Evolutionary conservation across 306 rosid genomes (phyloP).

Genomic region (Quercus alba): DNA sequence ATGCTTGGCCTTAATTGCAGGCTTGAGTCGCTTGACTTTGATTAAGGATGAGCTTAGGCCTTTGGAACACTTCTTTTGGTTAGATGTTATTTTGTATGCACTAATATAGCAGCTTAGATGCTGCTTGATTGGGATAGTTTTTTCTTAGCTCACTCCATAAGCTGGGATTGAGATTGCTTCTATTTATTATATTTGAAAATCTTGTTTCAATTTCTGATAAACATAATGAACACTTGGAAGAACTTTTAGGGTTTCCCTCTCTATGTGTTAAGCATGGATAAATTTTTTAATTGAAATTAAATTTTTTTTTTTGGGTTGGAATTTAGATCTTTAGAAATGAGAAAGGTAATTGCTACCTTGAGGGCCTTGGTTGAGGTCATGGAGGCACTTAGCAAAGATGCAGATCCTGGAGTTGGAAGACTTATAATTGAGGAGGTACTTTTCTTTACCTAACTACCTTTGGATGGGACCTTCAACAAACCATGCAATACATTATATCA

Average conservation of each 20-base stretch:
- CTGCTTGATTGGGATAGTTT: not conserved
- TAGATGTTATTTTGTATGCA: not conserved
- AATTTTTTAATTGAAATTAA: not conserved
- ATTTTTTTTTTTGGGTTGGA: constrained; percentile 42
- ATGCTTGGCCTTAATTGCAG: not conserved
- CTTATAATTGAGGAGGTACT: constrained; percentile 84
- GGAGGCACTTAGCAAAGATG: constrained; percentile 82
- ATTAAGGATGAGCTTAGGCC: not conserved
- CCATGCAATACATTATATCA: not conserved
- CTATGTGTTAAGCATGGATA: not conserved
- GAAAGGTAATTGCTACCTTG: constrained; percentile 66
- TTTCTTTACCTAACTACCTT: constrained; percentile 12
- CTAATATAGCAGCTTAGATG: not conserved
- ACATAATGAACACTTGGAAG: not conserved
- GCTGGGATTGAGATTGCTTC: not conserved
- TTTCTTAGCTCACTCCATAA: not conserved
- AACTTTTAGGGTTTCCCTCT: not conserved
- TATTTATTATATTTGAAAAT: not conserved
- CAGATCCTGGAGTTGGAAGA: constrained; percentile 87
- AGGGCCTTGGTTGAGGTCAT: constrained; percentile 92
- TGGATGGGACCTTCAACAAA: constrained; percentile 14
- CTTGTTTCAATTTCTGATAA: not conserved
- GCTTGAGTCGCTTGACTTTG: not conserved
- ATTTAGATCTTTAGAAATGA: constrained; percentile 58
- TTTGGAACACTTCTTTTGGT: not conserved